A percentile compares a stretch with the other conserved stretches of the same genome.
These are phyloP conservation scores for Pisolithus microcarpus DNA, from an alignment of 768 basidiomycete genomes.

Conservation along the genomic window DNA sequence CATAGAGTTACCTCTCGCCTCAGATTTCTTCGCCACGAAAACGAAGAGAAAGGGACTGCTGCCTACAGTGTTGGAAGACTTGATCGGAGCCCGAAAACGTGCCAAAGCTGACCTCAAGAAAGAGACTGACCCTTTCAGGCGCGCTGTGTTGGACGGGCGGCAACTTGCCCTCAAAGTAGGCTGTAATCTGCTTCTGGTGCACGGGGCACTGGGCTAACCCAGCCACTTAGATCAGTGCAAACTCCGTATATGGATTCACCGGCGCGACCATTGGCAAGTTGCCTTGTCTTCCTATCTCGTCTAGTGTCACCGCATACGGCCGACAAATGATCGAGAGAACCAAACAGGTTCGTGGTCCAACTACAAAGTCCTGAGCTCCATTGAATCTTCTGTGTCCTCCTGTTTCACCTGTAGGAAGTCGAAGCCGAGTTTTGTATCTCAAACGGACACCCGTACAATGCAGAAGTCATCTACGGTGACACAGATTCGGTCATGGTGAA, in stretches of 20 bases:
- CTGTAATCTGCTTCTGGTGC: neutral
- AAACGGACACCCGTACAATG: conserved; percentile 82
- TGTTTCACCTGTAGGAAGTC: conserved; percentile 54
- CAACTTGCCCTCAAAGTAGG: conserved; percentile 90
- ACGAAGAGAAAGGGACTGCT: conserved; percentile 78
- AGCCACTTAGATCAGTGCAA: conserved; percentile 80
- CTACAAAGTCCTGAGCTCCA: neutral
- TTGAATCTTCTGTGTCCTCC: neutral
- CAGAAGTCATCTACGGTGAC: conserved; percentile 96
- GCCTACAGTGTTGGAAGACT: conserved; percentile 87
- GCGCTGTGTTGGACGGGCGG: conserved; percentile 94
- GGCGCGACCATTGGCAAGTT: conserved; percentile 96
- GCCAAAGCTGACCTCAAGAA: conserved; percentile 95
- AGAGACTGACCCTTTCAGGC: conserved; percentile 94
- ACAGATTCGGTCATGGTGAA: conserved; percentile 99
- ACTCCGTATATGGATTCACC: conserved; percentile 98
- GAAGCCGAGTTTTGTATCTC: conserved; percentile 79
- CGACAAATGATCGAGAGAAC: conserved; percentile 99
- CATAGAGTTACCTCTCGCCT: neutral
- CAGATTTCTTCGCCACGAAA: conserved; percentile 80
- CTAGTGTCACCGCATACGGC: conserved; percentile 91
- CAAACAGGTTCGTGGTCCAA: conserved; percentile 52
- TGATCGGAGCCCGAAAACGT: conserved; percentile 87
- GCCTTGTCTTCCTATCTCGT: conserved; percentile 93
- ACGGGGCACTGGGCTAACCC: neutral